Evolutionary conservation across 495 filamentous ascomycete species (phyloP).

Genomic region (Trichoderma reesei): DNA sequence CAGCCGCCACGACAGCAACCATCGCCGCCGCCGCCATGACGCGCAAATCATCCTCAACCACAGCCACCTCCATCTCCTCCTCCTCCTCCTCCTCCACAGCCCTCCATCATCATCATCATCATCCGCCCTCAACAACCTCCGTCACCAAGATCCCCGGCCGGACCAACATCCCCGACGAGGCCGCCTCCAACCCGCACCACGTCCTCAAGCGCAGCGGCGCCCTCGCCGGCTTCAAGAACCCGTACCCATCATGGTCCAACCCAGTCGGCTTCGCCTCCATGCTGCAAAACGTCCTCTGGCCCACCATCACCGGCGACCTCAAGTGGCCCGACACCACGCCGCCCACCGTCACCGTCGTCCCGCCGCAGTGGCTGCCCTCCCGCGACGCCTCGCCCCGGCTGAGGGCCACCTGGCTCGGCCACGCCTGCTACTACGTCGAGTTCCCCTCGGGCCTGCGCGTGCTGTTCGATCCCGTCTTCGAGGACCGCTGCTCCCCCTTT

Average conservation of each 20-base stretch:
- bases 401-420: slow-evolving; percentile 92
- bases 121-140: slow-evolving; percentile 13
- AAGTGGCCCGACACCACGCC: slow-evolving; percentile 54
- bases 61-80: neutral
- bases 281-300: slow-evolving; percentile 14
- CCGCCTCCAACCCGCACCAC: slow-evolving; percentile 15
- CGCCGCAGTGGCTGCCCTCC: slow-evolving; percentile 58
- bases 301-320: slow-evolving; percentile 46
- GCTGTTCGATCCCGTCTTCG: slow-evolving; percentile 93
- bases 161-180: slow-evolving; percentile 12
- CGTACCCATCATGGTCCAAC: slow-evolving; percentile 22
- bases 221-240: slow-evolving; percentile 27
- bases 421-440: slow-evolving; percentile 90
- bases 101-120: neutral
- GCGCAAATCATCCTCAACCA: slow-evolving; percentile 8
- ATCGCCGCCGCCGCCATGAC: neutral
- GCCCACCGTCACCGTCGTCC: slow-evolving; percentile 56
- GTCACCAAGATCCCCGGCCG: slow-evolving; percentile 18
- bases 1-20: neutral
- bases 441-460: slow-evolving; percentile 82
- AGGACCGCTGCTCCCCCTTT: slow-evolving; percentile 73
- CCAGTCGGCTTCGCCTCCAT: neutral
- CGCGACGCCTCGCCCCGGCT: slow-evolving; percentile 46
- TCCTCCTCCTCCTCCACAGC: neutral
- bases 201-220: slow-evolving; percentile 22